These are phyloP conservation scores for Irpex sp. DNA, from an alignment of 1,284 basidiomycete genomes.

Conservation along the genomic window DNA sequence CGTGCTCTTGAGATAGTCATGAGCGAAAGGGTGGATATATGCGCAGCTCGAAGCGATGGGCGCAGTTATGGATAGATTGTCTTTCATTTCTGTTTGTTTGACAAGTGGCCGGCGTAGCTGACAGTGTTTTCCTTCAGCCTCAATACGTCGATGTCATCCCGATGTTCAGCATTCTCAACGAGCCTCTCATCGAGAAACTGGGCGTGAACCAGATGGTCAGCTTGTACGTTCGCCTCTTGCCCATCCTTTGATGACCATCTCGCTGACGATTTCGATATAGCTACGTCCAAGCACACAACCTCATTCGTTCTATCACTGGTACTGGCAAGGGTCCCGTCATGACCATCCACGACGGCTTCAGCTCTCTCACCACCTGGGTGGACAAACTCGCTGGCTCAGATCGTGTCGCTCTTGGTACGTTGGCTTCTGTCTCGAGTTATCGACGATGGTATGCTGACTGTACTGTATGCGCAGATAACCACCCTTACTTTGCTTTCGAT, in stretches of 20 bases:
- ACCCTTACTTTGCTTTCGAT: conserved; percentile 43
- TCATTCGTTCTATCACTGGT: conserved; percentile 55
- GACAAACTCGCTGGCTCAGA: conserved; percentile 55
- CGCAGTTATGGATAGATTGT: no score
- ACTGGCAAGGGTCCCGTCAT: conserved; percentile 54
- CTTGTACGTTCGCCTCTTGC: conserved; percentile 27
- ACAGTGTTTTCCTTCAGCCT: conserved; percentile 17
- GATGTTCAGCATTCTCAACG: conserved; percentile 42
- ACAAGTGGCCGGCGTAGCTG: neutral
- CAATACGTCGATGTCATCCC: conserved; percentile 50
- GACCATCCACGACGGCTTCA: conserved; percentile 47
- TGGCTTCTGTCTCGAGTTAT: conserved; percentile 23
- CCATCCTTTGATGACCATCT: conserved; percentile 6
- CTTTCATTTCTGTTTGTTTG: neutral
- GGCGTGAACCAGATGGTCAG: conserved; percentile 32
- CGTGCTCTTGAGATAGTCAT: neutral
- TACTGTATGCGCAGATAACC: conserved; percentile 43
- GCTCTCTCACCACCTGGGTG: conserved; percentile 34
- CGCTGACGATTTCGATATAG: conserved; percentile 52
- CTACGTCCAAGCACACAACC: conserved; percentile 54
- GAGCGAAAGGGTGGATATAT: no score
- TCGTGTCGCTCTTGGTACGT: conserved; percentile 47
- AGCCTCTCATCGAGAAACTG: conserved; percentile 35
- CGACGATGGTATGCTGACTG: conserved; percentile 25
- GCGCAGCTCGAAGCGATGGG: neutral